Base-by-base conservation (phyloP, 2,329 filamentous ascomycete genomes). In the Lachnellula suecica region DNA sequence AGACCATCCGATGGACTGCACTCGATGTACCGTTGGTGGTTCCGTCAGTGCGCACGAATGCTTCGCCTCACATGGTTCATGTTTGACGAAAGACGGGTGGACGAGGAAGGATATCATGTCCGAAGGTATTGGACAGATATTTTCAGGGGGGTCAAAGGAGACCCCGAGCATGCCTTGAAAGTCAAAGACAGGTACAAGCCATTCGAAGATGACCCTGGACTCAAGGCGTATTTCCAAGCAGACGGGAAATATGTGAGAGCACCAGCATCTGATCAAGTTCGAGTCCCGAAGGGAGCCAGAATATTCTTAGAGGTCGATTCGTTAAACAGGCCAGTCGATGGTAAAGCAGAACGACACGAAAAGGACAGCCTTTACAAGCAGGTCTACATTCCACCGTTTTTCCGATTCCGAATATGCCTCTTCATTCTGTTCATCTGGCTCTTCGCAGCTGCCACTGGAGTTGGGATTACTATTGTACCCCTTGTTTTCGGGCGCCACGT, bases 21-120 rank as follows among this genome's bases (percentile, higher is more conserved):
- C 61, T 76, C 80, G 49, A 87, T 97, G 77, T 99, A 96, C 68
- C 86, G 85, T 7, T 97, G 93, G 93, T 99, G 94, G 91, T 96
- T 99, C 73, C 86, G 88, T 60, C 84, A 82, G 62, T 96, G 92
- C 67, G 94, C 92, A 11, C 81, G 89, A 46, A 74, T 79, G 37
- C 75, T 99, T 47, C 83, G 93, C 20, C 76, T 99, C 31, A 95
- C 91, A 1, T 89, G 92, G 74, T 99, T 99, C 69, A 81, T 99
- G 38, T 97, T 99, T 66, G 91, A 89, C 13, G 88, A 96, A 61
- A 83, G 90, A 53, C 79, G 79, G 24, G 75, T 83, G 20, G 90
- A 96, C 55, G 93, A 99, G 68, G 91, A 97, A 71, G 89, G 91
- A 7, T 77, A 75, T 22, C 74, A 88, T 43, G 73, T 79, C 35